phyloP scores from a whole-genome alignment of 1,284 basidiomycete genomes.

The Omphalotus olearius region DNA sequence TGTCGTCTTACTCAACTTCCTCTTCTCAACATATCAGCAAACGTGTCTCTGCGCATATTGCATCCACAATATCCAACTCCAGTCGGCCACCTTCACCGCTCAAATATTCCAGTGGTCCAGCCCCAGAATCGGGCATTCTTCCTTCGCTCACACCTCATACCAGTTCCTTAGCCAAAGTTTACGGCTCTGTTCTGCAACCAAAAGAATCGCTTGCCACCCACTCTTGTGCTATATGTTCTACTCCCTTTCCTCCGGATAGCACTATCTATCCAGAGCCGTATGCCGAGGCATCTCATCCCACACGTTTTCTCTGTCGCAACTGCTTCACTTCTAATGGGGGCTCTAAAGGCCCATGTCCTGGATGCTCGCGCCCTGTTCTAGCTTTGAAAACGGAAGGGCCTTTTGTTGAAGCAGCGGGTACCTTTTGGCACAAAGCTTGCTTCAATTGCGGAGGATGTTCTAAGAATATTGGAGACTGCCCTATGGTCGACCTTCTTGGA shows the following conservation, averaged over 20 bases:
- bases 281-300: slow-evolving; percentile 30
- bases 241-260: slow-evolving; percentile 68
- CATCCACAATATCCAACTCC: slow-evolving; percentile 38
- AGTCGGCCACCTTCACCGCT: slow-evolving; percentile 51
- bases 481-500: slow-evolving; percentile 78
- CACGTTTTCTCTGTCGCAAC: slow-evolving; percentile 63
- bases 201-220: slow-evolving; percentile 64
- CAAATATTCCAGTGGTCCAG: slow-evolving; percentile 42
- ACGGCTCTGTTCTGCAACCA: slow-evolving; percentile 77
- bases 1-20: slow-evolving; percentile 27
- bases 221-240: slow-evolving; percentile 61
- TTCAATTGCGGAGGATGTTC: slow-evolving; percentile 70
- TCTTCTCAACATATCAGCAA: slow-evolving; percentile 33
- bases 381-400: slow-evolving; percentile 71
- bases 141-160: slow-evolving; percentile 47
- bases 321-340: slow-evolving; percentile 72
- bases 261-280: slow-evolving; percentile 78
- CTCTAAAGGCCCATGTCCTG: slow-evolving; percentile 65
- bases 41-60: slow-evolving; percentile 56
- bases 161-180: slow-evolving; percentile 68
- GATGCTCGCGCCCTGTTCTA: slow-evolving; percentile 64
- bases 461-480: slow-evolving; percentile 65
- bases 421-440: slow-evolving; percentile 75
- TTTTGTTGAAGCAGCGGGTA: slow-evolving; percentile 64
- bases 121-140: slow-evolving; percentile 55